Percentiles rank a stretch among this genome's conserved stretches.
These are phyloP conservation scores for Monosporascus sp. DNA, from an alignment of 2,329 filamentous ascomycete species.

Conservation along the genomic window DNA sequence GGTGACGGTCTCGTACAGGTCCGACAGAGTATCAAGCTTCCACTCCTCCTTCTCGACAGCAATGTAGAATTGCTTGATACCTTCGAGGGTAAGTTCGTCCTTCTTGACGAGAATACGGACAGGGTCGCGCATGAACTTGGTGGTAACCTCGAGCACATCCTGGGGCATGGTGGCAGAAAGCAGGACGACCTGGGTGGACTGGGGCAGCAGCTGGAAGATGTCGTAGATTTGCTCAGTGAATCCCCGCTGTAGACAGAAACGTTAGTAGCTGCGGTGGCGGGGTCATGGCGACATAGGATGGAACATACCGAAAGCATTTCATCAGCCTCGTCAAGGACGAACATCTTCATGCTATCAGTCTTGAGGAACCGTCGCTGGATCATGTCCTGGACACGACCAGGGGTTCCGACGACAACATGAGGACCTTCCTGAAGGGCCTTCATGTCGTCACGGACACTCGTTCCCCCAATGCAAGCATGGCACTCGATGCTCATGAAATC, in stretches of 20 bases:
- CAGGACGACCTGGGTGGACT: slow-evolving; percentile 96
- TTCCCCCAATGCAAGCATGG: slow-evolving; percentile 98
- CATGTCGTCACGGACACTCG: slow-evolving; percentile 97
- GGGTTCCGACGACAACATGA: slow-evolving; percentile 96
- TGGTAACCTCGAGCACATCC: slow-evolving; percentile 98
- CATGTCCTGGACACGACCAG: slow-evolving; percentile 99
- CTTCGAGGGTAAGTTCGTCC: slow-evolving; percentile 98
- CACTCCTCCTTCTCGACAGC: slow-evolving; percentile 99
- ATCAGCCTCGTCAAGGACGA: slow-evolving; percentile 98
- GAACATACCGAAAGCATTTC: slow-evolving; percentile 87
- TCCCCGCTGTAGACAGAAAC: slow-evolving; percentile 59
- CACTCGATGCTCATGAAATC: slow-evolving; percentile 99
- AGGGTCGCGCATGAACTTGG: slow-evolving; percentile 99
- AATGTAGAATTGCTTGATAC: slow-evolving; percentile 99
- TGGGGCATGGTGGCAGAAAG: slow-evolving; percentile 98
- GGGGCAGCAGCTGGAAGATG: slow-evolving; percentile 97
- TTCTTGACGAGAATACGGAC: slow-evolving; percentile 99
- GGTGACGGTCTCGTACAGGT: slow-evolving; percentile 98
- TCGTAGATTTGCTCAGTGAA: slow-evolving; percentile 99
- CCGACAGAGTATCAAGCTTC: slow-evolving; percentile 98
- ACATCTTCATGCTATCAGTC: slow-evolving; percentile 99
- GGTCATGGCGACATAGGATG: slow-evolving; percentile 2
- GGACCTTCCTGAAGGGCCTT: slow-evolving; percentile 93
- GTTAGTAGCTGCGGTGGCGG: slow-evolving; percentile 26
- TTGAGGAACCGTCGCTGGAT: slow-evolving; percentile 96